Conservation (phyloP, 2,329 filamentous ascomycete genomes). For the Raffaelea ambrosiae region DNA sequence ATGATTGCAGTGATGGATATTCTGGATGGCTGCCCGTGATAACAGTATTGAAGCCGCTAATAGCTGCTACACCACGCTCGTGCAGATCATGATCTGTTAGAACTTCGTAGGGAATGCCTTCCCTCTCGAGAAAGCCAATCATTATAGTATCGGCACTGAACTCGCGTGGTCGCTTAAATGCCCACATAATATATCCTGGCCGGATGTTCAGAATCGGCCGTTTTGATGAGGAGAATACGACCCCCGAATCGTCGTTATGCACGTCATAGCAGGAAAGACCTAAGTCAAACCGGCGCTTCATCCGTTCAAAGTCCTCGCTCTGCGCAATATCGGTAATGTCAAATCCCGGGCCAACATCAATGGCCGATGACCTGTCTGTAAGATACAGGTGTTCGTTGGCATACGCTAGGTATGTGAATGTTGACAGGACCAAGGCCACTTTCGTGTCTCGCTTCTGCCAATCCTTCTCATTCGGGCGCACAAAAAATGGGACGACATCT, state of each 20-base stretch:
- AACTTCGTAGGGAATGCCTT: slow-evolving; percentile 23
- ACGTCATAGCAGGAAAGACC: slow-evolving; percentile 28
- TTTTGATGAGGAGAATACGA: slow-evolving; percentile 20
- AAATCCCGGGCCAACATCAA: slow-evolving; percentile 2
- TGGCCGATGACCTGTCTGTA: neutral
- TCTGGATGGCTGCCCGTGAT: slow-evolving; percentile 25
- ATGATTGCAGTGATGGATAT: slow-evolving; percentile 21
- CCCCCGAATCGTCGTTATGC: slow-evolving; percentile 26
- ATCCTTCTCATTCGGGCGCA: neutral
- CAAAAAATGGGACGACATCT: slow-evolving; percentile 3
- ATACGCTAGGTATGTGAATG: slow-evolving; percentile 6
- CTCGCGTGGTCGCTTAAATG: slow-evolving; percentile 24
- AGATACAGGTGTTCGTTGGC: slow-evolving; percentile 6
- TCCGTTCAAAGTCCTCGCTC: slow-evolving; percentile 1
- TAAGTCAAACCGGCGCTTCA: slow-evolving; percentile 17
- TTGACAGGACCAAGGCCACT: slow-evolving; percentile 3
- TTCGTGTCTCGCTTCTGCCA: neutral
- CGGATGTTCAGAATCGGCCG: slow-evolving; percentile 28
- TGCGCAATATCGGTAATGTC: neutral
- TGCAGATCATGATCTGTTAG: slow-evolving; percentile 28
- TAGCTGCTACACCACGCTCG: slow-evolving; percentile 11
- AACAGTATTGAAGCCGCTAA: slow-evolving; percentile 17
- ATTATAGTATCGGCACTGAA: slow-evolving; percentile 25
- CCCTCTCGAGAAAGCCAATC: slow-evolving; percentile 23
- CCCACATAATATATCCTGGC: slow-evolving; percentile 27